Conservation (phyloP, 1,139 yeast species). For the Zygoascus meyerae region DNA sequence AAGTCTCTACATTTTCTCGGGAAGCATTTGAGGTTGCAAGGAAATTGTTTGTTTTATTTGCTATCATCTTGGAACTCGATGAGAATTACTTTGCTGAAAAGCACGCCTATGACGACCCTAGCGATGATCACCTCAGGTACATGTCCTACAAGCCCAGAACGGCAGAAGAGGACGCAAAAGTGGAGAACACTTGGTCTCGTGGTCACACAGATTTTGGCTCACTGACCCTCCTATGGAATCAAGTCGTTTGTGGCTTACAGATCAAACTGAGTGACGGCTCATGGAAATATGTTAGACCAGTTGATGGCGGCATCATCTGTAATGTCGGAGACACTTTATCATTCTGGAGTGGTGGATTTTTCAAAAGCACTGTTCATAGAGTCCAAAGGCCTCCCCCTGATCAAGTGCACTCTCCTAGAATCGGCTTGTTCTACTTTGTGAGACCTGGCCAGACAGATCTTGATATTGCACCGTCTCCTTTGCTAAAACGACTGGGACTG, state of each 20-base stretch:
- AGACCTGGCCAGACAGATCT: slow-evolving; percentile 13
- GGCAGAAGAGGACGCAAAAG: slow-evolving; percentile 23
- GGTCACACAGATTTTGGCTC: slow-evolving; percentile 35
- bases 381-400: slow-evolving; percentile 33
- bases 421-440: slow-evolving; percentile 30
- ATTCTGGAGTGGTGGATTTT: slow-evolving; percentile 33
- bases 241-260: slow-evolving; percentile 33
- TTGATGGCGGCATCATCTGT: slow-evolving; percentile 30
- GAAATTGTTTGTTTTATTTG: slow-evolving; percentile 31
- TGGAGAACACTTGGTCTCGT: slow-evolving; percentile 37
- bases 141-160: slow-evolving; percentile 34
- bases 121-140: slow-evolving; percentile 30
- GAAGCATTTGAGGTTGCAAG: slow-evolving; percentile 17
- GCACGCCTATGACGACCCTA: slow-evolving; percentile 26
- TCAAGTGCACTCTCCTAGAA: slow-evolving; percentile 27
- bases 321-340: slow-evolving; percentile 33
- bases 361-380: slow-evolving; percentile 33
- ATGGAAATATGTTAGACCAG: slow-evolving; percentile 33
- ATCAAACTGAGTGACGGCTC: slow-evolving; percentile 30
- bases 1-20: slow-evolving; percentile 14
- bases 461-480: slow-evolving; percentile 14
- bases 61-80: slow-evolving; percentile 32
- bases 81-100: slow-evolving; percentile 23
- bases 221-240: slow-evolving; percentile 32
- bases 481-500: slow-evolving; percentile 12